These are phyloP conservation scores for Narthecium ossifragum DNA, from an alignment of 106 monocot genomes.

Conservation along the genomic window DNA sequence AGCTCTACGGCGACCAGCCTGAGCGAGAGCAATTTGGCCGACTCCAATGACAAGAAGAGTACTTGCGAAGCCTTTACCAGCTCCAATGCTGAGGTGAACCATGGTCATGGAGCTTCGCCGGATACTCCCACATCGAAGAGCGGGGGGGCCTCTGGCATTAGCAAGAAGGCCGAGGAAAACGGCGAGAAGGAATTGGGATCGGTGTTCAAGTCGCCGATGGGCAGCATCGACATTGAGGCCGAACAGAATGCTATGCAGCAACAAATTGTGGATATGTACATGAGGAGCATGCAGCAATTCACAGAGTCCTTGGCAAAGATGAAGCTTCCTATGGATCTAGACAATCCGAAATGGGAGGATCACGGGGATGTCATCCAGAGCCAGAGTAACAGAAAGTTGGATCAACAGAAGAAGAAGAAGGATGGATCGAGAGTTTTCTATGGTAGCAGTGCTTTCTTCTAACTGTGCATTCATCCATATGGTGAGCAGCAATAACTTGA, in stretches of 20 bases:
- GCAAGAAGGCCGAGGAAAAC: neutral
- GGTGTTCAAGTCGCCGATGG: conserved; percentile 40
- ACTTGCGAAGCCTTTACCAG: neutral
- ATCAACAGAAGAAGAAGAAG: conserved; percentile 30
- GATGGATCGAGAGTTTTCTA: conserved; percentile 57
- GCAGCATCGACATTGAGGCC: conserved; percentile 23
- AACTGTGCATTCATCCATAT: conserved; percentile 7
- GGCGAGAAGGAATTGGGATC: conserved; percentile 7
- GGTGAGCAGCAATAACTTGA: conserved; percentile 25
- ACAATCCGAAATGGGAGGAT: conserved; percentile 16
- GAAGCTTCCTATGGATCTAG: conserved; percentile 65
- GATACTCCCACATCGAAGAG: conserved; percentile 38
- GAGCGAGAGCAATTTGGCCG: conserved; percentile 23
- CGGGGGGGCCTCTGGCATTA: neutral
- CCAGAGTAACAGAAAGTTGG: conserved; percentile 13
- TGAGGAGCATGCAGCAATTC: conserved; percentile 72
- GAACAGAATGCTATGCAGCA: conserved; percentile 52
- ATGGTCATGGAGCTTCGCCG: conserved; percentile 7
- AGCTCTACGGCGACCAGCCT: conserved; percentile 20
- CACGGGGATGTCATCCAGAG: conserved; percentile 23
- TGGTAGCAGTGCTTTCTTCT: conserved; percentile 37
- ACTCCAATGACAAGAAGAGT: conserved; percentile 14
- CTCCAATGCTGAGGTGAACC: conserved; percentile 5
- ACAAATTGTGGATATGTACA: conserved; percentile 70
- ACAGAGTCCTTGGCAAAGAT: conserved; percentile 60